These are phyloP conservation scores for Naganishia vaughanmartiniae DNA, from an alignment of 768 basidiomycete species.

Conservation along the genomic window DNA sequence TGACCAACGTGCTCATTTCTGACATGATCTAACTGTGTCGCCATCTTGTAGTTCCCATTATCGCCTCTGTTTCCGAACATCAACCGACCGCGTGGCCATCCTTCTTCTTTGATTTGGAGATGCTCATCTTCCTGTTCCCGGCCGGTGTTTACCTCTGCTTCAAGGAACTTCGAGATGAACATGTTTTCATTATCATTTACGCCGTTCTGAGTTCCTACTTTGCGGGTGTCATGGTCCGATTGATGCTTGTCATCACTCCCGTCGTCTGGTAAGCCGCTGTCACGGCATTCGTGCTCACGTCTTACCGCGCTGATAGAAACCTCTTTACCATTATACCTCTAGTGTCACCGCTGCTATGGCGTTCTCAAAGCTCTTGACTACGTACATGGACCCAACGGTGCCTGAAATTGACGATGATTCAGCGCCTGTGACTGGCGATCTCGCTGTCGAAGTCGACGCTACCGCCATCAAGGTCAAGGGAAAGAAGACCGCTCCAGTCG, in stretches of 20 bases:
- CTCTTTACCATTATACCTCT: background rate
- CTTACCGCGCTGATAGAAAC: background rate
- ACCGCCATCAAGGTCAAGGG: slow-evolving; percentile 46
- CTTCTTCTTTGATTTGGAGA: slow-evolving; percentile 98
- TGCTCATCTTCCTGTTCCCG: slow-evolving; percentile 96
- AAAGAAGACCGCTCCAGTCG: slow-evolving; percentile 54
- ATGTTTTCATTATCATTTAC: slow-evolving; percentile 98
- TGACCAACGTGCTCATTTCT: background rate
- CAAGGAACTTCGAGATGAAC: slow-evolving; percentile 89
- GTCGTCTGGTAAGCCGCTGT: slow-evolving; percentile 67
- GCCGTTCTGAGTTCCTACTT: slow-evolving; percentile 95
- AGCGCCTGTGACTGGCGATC: slow-evolving; percentile 3
- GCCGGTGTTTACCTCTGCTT: slow-evolving; percentile 93
- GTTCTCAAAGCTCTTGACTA: slow-evolving; percentile 79
- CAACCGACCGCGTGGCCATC: slow-evolving; percentile 99
- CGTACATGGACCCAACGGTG: slow-evolving; percentile 78
- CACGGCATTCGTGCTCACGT: background rate
- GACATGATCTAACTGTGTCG: background rate
- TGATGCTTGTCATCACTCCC: slow-evolving; percentile 95
- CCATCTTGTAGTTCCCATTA: slow-evolving; percentile 69
- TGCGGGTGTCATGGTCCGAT: slow-evolving; percentile 98
- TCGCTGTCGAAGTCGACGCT: slow-evolving; percentile 34
- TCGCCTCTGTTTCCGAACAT: slow-evolving; percentile 98
- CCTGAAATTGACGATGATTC: slow-evolving; percentile 56
- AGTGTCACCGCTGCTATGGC: slow-evolving; percentile 82